A percentile compares a stretch with the other conserved stretches of the same genome.
Conservation (phyloP, 495 filamentous ascomycete species). For the Hypoxylon trugodes region DNA sequence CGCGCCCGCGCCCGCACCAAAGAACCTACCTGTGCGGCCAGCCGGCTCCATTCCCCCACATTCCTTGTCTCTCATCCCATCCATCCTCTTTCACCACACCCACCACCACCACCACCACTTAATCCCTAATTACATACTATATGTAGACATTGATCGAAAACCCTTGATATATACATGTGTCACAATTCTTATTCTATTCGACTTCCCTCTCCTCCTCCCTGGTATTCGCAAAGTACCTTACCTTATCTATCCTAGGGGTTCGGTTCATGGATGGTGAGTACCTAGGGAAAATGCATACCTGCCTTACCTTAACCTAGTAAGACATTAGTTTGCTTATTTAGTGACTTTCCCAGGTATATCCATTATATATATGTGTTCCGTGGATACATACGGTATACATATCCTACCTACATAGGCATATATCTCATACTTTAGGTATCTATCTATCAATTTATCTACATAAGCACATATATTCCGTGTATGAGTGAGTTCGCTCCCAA, state of each 20-base stretch:
- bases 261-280: too few species aligned
- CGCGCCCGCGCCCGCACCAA: too few species aligned
- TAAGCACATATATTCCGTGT: constrained; percentile 8
- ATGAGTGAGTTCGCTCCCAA: constrained; percentile 18
- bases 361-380: not conserved
- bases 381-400: constrained; percentile 6
- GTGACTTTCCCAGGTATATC: not conserved
- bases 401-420: constrained; percentile 16
- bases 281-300: too few species aligned
- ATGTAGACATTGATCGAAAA: too few species aligned
- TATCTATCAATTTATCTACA: not conserved
- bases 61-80: not conserved
- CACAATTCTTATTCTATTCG: too few species aligned
- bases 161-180: too few species aligned
- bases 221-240: too few species aligned
- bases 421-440: too few species aligned
- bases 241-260: too few species aligned
- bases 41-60: not conserved
- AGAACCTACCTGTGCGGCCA: not conserved
- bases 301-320: constrained; percentile 19
- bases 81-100: not conserved
- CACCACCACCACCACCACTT: not conserved
- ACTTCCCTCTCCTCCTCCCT: too few species aligned
- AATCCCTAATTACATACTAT: too few species aligned
- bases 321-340: constrained; percentile 1